phyloP scores from a whole-genome alignment of 177 flowering plant genomes.

The Tripterygium wilfordii region DNA sequence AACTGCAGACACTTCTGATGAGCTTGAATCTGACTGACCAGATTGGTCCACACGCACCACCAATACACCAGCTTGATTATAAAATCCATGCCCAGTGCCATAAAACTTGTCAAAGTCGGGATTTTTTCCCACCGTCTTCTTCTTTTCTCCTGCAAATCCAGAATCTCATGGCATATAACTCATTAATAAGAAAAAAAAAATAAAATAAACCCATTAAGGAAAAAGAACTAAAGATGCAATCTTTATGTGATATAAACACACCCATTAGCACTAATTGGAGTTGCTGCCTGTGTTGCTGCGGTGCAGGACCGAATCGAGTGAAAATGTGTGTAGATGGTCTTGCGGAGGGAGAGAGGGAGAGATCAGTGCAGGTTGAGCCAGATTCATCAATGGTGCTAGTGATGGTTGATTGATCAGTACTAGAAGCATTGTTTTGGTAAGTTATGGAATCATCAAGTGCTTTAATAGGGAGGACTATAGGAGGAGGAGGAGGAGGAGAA shows the following conservation, averaged over 20 bases:
- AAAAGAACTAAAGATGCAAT: background rate
- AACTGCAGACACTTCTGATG: constrained; percentile 28
- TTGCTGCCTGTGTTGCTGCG: too few species aligned
- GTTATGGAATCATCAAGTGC: background rate
- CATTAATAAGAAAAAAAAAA: background rate
- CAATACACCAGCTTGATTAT: constrained; percentile 8
- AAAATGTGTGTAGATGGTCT: constrained; percentile 13
- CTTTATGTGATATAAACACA: too few species aligned
- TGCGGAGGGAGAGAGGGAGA: constrained; percentile 31
- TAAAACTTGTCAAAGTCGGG: constrained; percentile 13
- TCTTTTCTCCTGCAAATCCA: constrained; percentile 19
- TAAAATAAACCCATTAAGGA: too few species aligned
- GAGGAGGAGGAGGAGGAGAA: background rate
- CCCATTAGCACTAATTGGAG: constrained; percentile 18
- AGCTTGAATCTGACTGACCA: constrained; percentile 32
- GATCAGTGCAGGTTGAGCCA: constrained; percentile 47
- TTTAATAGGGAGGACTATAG: background rate
- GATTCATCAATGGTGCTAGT: constrained; percentile 37
- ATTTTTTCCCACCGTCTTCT: constrained; percentile 7
- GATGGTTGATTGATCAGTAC: constrained; percentile 31
- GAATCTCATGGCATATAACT: background rate
- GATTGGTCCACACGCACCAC: constrained; percentile 16
- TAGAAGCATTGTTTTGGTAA: constrained; percentile 21
- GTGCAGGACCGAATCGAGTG: constrained; percentile 20
- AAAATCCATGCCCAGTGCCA: constrained; percentile 7